Base-by-base conservation (phyloP, 176 grass and related monocot species). In the Oryza glaberrima region DNA sequence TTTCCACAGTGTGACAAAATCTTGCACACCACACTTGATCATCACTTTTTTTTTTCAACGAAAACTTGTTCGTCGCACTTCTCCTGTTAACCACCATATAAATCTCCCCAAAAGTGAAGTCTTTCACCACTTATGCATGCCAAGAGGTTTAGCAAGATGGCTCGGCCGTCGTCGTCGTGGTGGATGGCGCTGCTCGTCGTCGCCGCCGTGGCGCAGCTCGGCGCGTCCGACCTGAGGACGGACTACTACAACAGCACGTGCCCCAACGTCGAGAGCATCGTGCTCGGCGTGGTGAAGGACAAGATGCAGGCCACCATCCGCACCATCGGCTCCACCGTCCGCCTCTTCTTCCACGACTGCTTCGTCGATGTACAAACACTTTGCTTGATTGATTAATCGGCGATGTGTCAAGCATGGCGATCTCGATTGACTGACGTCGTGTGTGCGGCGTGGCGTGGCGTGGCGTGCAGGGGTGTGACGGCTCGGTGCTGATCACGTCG, bases 331-430 rank as follows among this genome's bases (percentile, higher is more conserved):
- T 82, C 88, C 67, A 91, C 88, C 72, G 14, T 98, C 81, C 95
- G 95, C 84, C 95, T 98, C 77, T 83, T 94, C 54, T 98, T 98
- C 88, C 95, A 98, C 74, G 95, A 98, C 56, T 98, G 95, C 84
- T 90, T 94, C 77, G 95, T 94, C 66, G 32, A 94, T 47, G 94
- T 93, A 71, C 17, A 63, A 63, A 22, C 40, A 11, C 58, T 23
- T 38, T 36, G 35, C 35, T 56, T 56, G 16, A 9, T 56, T 36
- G 16, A 9, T 56, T 75, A 11, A 43, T 14, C 0, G 28, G 4
- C 48, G 2, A 26, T 5, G 30, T 32, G 12, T 7, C n/a, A 45
- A 3, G 2, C 0, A 25, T 76, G 30, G 45, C 7, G 36, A 54
- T 20, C 8, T 20, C 8, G 66, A 52, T 25, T 0, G 49, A 13